A percentile compares a stretch with the other conserved stretches of the same genome.
Conservation (phyloP, 2,329 filamentous ascomycete genomes). For the Microcyclospora pomicola region DNA sequence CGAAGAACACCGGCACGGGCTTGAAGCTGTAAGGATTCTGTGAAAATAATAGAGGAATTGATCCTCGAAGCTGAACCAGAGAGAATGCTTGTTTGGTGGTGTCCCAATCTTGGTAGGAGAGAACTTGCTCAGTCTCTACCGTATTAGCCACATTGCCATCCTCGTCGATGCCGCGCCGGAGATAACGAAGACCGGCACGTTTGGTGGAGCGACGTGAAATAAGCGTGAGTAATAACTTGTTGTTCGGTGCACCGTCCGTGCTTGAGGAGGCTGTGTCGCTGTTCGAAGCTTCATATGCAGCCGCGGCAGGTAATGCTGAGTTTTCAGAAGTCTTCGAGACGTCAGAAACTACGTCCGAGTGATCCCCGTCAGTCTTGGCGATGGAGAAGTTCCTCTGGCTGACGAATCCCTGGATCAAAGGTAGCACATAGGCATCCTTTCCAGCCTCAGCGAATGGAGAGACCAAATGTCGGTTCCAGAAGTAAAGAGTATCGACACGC, state of each 20-base stretch:
- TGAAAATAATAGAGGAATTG: slow-evolving; percentile 88
- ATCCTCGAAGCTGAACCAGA: slow-evolving; percentile 77
- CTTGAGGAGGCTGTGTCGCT: not conserved
- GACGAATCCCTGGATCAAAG: slow-evolving; percentile 86
- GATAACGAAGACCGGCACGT: slow-evolving; percentile 75
- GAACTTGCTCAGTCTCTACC: slow-evolving; percentile 89
- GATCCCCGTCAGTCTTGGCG: slow-evolving; percentile 11
- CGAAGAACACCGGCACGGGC: slow-evolving; percentile 67
- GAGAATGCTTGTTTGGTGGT: slow-evolving; percentile 54
- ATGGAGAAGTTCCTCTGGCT: slow-evolving; percentile 66
- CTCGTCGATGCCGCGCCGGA: slow-evolving; percentile 81
- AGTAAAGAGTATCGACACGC: slow-evolving; percentile 57
- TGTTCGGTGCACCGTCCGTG: not conserved
- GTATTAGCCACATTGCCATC: slow-evolving; percentile 77
- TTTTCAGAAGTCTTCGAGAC: slow-evolving; percentile 8
- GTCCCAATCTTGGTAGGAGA: slow-evolving; percentile 58
- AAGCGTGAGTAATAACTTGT: slow-evolving; percentile 61
- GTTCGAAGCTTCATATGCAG: slow-evolving; percentile 3
- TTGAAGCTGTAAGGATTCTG: slow-evolving; percentile 91
- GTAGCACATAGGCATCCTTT: slow-evolving; percentile 57
- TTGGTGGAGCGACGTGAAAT: slow-evolving; percentile 82
- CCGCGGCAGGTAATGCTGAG: slow-evolving; percentile 6
- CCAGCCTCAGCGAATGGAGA: slow-evolving; percentile 61
- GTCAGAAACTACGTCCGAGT: slow-evolving; percentile 16
- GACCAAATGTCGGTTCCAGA: slow-evolving; percentile 77